Conservation (phyloP, 2,329 filamentous ascomycete species). For the Fusarium sp. region DNA sequence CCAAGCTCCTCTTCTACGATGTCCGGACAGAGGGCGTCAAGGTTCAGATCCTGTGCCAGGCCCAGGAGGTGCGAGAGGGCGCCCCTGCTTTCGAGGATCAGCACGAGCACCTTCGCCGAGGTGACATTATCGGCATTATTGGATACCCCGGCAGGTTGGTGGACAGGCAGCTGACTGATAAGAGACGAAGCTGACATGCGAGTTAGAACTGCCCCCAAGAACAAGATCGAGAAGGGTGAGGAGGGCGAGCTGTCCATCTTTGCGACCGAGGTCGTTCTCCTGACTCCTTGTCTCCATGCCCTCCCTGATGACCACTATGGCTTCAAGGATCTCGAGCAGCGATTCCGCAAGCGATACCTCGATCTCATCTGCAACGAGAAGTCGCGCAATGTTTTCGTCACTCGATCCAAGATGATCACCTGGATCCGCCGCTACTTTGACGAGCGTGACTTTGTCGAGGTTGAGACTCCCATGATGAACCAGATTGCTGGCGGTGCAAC, state of each 20-base stretch:
- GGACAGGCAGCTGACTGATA: not conserved
- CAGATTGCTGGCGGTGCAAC: conserved; percentile 95
- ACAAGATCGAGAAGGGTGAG: conserved; percentile 78
- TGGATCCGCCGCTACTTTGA: conserved; percentile 93
- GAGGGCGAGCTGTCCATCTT: conserved; percentile 92
- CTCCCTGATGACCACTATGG: conserved; percentile 88
- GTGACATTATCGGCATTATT: conserved; percentile 83
- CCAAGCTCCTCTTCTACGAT: conserved; percentile 93
- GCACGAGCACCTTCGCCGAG: conserved; percentile 88
- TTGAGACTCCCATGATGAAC: conserved; percentile 98
- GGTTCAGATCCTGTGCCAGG: conserved; percentile 92
- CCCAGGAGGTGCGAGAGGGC: conserved; percentile 77
- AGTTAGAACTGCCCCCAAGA: conserved; percentile 85
- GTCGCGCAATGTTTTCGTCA: conserved; percentile 84
- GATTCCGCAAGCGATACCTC: conserved; percentile 92
- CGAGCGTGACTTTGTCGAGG: conserved; percentile 87
- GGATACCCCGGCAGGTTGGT: conserved; percentile 44
- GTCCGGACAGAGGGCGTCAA: conserved; percentile 64
- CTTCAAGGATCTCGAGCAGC: conserved; percentile 94
- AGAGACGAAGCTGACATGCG: conserved; percentile 35
- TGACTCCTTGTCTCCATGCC: conserved; percentile 86
- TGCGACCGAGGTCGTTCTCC: conserved; percentile 83
- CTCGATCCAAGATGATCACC: conserved; percentile 85
- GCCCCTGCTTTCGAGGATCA: conserved; percentile 81
- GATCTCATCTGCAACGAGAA: conserved; percentile 97